Conservation (phyloP, 345 rosid species). For the Acer yangbiense region DNA sequence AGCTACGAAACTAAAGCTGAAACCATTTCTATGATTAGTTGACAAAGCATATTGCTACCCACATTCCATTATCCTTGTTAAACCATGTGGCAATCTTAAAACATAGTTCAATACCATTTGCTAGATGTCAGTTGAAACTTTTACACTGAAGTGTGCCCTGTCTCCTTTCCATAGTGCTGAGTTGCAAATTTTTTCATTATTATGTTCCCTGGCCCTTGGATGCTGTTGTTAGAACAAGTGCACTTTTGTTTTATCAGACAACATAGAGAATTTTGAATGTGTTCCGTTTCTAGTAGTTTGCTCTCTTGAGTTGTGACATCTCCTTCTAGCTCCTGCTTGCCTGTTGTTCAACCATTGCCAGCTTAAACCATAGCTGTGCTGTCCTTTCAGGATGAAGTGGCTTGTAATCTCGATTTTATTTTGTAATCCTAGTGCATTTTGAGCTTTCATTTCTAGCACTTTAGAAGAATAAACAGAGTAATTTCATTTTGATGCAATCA, state of each 20-base stretch:
- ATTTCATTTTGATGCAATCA: conserved; percentile 1
- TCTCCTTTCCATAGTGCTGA: background rate
- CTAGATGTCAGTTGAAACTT: background rate
- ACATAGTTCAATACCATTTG: background rate
- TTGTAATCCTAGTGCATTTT: background rate
- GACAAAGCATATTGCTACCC: background rate
- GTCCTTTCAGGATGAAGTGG: background rate
- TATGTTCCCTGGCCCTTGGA: background rate
- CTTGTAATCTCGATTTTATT: background rate
- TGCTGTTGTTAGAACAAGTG: background rate
- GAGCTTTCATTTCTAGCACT: conserved; percentile 2
- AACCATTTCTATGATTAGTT: conserved; percentile 4
- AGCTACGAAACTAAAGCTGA: background rate
- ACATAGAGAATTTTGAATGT: background rate
- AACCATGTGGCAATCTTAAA: background rate
- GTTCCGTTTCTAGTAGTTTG: background rate
- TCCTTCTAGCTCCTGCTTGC: background rate
- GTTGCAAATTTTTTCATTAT: background rate
- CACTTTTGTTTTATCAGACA: background rate
- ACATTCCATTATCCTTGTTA: background rate
- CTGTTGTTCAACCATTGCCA: background rate
- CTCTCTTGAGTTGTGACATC: background rate
- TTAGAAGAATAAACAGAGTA: background rate
- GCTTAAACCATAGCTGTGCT: background rate
- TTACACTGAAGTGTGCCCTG: background rate